Percentiles rank a stretch among this genome's conserved stretches.
Evolutionary conservation across 176 grass and related monocot genomes (phyloP).

Genomic region (Hyparrhenia diplandra): DNA sequence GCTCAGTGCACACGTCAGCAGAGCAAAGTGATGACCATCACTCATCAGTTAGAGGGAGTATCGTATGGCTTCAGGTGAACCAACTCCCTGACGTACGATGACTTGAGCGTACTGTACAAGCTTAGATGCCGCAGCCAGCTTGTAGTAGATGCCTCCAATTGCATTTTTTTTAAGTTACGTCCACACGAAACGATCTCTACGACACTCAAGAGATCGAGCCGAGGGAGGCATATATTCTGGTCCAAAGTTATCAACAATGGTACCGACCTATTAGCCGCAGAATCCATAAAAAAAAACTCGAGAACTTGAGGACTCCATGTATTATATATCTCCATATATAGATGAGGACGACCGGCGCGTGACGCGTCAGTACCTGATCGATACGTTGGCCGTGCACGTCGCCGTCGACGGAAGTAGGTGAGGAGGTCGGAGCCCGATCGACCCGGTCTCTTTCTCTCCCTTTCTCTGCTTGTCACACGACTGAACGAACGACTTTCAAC

Average conservation of each 20-base stretch:
- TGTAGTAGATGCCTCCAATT: not conserved
- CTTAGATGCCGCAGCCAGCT: not conserved
- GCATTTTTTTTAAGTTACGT: no score
- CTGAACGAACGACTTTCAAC: not conserved
- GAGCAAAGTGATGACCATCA: not conserved
- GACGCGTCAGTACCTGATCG: not conserved
- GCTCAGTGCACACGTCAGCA: not conserved
- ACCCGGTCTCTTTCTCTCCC: not conserved
- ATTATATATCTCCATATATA: no score
- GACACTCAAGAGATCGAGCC: not conserved
- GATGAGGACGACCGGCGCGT: not conserved
- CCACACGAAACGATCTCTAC: not conserved
- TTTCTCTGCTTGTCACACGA: not conserved
- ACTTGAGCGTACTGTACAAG: not conserved
- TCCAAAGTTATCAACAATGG: no score
- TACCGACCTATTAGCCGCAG: no score
- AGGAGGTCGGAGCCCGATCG: not conserved
- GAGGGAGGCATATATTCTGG: no score
- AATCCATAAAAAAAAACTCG: no score
- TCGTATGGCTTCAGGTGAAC: constrained; percentile 22
- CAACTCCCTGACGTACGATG: constrained; percentile 2
- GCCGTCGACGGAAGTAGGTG: constrained; percentile 22
- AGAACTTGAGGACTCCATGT: no score
- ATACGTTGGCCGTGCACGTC: constrained; percentile 1
- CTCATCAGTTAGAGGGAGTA: not conserved